phyloP scores from a whole-genome alignment of 805 yeast species.

The Blastobotrys muscicola region DNA sequence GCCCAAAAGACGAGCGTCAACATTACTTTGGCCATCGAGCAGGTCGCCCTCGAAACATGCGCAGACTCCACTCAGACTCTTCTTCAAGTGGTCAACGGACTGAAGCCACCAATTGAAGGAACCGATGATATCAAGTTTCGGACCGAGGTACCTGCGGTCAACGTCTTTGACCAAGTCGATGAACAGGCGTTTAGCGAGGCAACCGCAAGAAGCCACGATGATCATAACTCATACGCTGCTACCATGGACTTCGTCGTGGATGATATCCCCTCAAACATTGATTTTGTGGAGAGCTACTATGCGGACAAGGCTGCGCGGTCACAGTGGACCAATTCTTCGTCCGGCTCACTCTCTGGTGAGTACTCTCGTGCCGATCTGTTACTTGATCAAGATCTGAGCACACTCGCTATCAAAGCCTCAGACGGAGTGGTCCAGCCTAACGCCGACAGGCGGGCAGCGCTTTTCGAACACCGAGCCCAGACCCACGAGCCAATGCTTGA shows the following conservation, averaged over 20 bases:
- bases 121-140: conserved; percentile 52
- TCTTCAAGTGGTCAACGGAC: conserved; percentile 55
- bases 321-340: conserved; percentile 11
- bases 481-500: conserved; percentile 10
- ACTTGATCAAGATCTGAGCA: conserved; percentile 26
- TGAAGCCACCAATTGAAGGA: conserved; percentile 56
- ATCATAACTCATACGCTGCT: conserved; percentile 2
- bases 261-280: conserved; percentile 19
- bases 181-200: conserved; percentile 25
- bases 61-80: conserved; percentile 79
- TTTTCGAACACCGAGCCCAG: conserved; percentile 15
- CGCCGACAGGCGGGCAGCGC: conserved; percentile 3
- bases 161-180: conserved; percentile 35
- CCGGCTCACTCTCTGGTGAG: conserved; percentile 7
- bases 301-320: conserved; percentile 14
- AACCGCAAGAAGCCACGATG: conserved; percentile 30
- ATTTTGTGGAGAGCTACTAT: conserved; percentile 27
- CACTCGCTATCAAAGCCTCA: conserved; percentile 16
- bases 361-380: conserved; percentile 22
- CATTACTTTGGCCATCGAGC: conserved; percentile 12
- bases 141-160: conserved; percentile 26
- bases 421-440: conserved; percentile 7
- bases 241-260: conserved; percentile 9
- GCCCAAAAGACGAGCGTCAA: conserved; percentile 23
- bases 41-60: conserved; percentile 33